phyloP scores from a whole-genome alignment of 1,284 basidiomycete genomes.

The Trametes hirsuta region DNA sequence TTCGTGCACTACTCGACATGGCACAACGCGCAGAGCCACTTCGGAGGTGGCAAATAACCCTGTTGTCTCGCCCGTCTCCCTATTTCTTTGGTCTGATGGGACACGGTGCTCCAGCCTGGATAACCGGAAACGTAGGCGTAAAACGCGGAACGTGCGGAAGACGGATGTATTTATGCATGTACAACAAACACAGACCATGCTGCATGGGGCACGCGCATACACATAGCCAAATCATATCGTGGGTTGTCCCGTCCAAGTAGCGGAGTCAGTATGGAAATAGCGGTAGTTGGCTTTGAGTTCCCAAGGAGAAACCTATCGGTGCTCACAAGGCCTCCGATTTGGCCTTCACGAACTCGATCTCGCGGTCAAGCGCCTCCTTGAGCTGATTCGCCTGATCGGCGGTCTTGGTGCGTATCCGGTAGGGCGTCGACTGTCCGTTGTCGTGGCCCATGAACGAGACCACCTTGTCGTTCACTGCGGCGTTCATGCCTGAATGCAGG shows the following conservation, averaged over 20 bases:
- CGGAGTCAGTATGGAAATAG: neutral
- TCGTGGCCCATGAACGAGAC: constrained; percentile 75
- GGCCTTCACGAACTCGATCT: constrained; percentile 47
- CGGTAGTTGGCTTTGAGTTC: neutral
- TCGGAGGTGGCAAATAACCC: constrained; percentile 48
- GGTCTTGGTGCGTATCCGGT: constrained; percentile 65
- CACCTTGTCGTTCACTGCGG: constrained; percentile 51
- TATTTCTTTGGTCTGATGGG: neutral
- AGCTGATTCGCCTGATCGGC: constrained; percentile 62
- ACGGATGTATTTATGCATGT: constrained; percentile 23
- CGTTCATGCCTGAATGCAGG: constrained; percentile 57
- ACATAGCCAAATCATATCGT: constrained; percentile 4
- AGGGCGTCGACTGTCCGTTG: constrained; percentile 58
- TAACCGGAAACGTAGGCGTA: neutral
- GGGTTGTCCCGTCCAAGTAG: neutral
- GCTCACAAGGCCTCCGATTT: constrained; percentile 27
- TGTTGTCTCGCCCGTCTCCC: neutral
- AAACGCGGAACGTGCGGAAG: constrained; percentile 1
- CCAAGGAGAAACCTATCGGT: neutral
- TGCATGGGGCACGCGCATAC: neutral
- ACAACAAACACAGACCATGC: constrained; percentile 9
- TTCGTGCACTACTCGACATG: constrained; percentile 94
- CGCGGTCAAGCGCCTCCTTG: constrained; percentile 63
- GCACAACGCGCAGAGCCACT: constrained; percentile 94
- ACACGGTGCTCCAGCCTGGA: neutral